Evolutionary conservation across 805 yeast species (phyloP).

Genomic region (Candida peoriensis): DNA sequence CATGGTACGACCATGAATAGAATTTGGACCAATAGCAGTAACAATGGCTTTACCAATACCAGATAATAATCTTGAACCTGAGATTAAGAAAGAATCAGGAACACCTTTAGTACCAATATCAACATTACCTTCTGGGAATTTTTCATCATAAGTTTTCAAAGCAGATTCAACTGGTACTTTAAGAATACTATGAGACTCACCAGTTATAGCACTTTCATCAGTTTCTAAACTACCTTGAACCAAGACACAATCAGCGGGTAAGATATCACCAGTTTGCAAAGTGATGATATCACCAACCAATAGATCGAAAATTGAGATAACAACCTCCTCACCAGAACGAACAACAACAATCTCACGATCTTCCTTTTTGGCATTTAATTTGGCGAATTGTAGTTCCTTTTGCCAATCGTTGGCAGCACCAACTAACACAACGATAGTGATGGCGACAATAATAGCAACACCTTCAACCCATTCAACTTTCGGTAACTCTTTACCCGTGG

Average conservation of each 20-base stretch:
- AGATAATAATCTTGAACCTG: constrained; percentile 83
- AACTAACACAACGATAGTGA: constrained; percentile 82
- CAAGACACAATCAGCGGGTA: constrained; percentile 84
- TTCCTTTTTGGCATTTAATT: constrained; percentile 81
- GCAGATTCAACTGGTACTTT: constrained; percentile 53
- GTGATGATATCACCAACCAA: constrained; percentile 81
- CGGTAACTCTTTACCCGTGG: constrained; percentile 71
- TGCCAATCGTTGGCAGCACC: constrained; percentile 97
- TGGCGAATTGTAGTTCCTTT: constrained; percentile 89
- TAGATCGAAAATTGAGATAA: constrained; percentile 68
- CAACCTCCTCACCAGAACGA: constrained; percentile 62
- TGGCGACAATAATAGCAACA: constrained; percentile 92
- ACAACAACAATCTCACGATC: constrained; percentile 75
- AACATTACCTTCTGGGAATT: constrained; percentile 19
- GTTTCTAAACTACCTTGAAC: constrained; percentile 74
- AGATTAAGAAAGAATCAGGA: constrained; percentile 79
- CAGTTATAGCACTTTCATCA: constrained; percentile 91
- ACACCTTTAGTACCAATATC: constrained; percentile 38
- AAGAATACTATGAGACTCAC: constrained; percentile 81
- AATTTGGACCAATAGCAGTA: constrained; percentile 85
- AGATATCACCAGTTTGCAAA: constrained; percentile 89
- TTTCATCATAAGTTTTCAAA: constrained; percentile 25
- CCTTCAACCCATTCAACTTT: constrained; percentile 99
- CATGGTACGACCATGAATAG: constrained; percentile 91
- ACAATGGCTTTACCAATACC: constrained; percentile 86